Conservation (phyloP, 805 yeast genomes). For the Nakazawaea peltata region DNA sequence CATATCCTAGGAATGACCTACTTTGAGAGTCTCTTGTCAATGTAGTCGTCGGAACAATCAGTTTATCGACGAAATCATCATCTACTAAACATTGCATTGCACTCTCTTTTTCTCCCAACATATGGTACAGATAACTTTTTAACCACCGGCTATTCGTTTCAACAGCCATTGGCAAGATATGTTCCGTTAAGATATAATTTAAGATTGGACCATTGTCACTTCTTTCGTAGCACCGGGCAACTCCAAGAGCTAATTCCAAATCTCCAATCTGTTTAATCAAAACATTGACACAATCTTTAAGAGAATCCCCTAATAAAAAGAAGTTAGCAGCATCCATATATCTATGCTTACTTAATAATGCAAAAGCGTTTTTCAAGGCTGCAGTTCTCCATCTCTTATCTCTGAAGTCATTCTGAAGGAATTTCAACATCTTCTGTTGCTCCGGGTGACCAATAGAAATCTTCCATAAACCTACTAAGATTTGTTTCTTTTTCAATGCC, state of each 20-base stretch:
- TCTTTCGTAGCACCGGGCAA: conserved; percentile 66
- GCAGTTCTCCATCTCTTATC: conserved; percentile 79
- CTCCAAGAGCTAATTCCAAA: conserved; percentile 65
- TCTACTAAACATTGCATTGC: conserved; percentile 5
- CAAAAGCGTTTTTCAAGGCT: conserved; percentile 89
- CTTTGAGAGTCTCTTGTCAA: conserved; percentile 20
- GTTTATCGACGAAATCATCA: conserved; percentile 6
- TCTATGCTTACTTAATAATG: conserved; percentile 80
- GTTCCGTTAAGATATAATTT: conserved; percentile 36
- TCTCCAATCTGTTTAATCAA: conserved; percentile 62
- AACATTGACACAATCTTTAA: conserved; percentile 73
- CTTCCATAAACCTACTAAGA: conserved; percentile 78
- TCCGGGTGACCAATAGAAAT: conserved; percentile 70
- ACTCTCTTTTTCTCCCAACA: conserved; percentile 11
- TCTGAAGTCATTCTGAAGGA: conserved; percentile 68
- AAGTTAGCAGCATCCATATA: conserved; percentile 84
- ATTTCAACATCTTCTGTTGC: conserved; percentile 71
- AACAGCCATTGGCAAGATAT: conserved; percentile 50
- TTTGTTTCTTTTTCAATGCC: conserved; percentile 70
- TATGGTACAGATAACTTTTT: conserved; percentile 57
- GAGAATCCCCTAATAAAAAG: conserved; percentile 68
- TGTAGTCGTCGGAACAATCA: conserved; percentile 19
- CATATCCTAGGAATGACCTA: conserved; percentile 53
- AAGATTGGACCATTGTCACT: conserved; percentile 51
- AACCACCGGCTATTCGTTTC: conserved; percentile 71